Evolutionary conservation across 2,329 filamentous ascomycete species (phyloP).

Genomic region (Fusarium penzigii): DNA sequence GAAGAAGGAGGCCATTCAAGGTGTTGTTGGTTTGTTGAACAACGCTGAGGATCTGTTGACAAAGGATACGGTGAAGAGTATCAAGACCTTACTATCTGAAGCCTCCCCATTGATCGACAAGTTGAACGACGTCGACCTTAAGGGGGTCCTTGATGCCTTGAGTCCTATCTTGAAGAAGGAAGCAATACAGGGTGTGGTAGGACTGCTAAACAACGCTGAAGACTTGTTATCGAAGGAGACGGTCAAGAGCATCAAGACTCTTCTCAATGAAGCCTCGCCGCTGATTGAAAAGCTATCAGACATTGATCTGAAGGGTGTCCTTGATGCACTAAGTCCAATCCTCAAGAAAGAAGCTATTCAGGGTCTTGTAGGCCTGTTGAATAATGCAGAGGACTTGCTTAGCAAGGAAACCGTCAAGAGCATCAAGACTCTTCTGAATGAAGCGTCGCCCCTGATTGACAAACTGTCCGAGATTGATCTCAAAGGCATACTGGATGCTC

Average conservation of each 20-base stretch:
- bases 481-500: slow-evolving; percentile 30
- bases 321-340: slow-evolving; percentile 28
- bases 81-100: slow-evolving; percentile 6
- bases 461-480: slow-evolving; percentile 22
- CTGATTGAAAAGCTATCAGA: slow-evolving; percentile 30
- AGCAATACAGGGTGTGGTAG: slow-evolving; percentile 29
- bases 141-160: slow-evolving; percentile 29
- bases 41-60: slow-evolving; percentile 27
- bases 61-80: slow-evolving; percentile 17
- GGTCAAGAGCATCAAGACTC: slow-evolving; percentile 24
- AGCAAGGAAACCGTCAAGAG: slow-evolving; percentile 24
- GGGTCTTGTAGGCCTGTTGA: slow-evolving; percentile 27
- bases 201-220: slow-evolving; percentile 26
- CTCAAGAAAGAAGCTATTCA: slow-evolving; percentile 30
- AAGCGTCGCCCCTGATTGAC: slow-evolving; percentile 13
- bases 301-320: slow-evolving; percentile 36
- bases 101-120: slow-evolving; percentile 23
- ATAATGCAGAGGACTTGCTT: slow-evolving; percentile 27
- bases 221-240: slow-evolving; percentile 19
- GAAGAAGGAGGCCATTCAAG: slow-evolving; percentile 27
- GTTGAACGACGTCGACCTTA: slow-evolving; percentile 35
- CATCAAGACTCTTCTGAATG: slow-evolving; percentile 26
- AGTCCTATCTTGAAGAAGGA: slow-evolving; percentile 30
- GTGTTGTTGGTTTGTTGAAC: slow-evolving; percentile 25
- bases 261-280: slow-evolving; percentile 23